phyloP scores from a whole-genome alignment of 768 basidiomycete species.

The Macrocybe gigantea region DNA sequence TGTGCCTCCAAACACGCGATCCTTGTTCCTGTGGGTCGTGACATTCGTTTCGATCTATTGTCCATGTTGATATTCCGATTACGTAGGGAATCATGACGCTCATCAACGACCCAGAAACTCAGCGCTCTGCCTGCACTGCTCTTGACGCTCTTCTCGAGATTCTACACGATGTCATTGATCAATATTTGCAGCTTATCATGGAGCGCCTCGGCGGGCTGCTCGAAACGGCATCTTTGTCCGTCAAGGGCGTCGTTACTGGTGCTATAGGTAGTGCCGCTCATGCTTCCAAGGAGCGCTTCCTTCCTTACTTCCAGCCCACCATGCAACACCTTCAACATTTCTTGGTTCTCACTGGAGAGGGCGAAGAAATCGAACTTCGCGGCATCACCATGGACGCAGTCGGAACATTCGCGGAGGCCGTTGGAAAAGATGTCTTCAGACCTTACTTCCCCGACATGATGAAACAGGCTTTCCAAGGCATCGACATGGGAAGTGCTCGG shows the following conservation, averaged over 20 bases:
- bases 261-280: slow-evolving; percentile 98
- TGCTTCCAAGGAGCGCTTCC: slow-evolving; percentile 86
- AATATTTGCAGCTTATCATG: slow-evolving; percentile 94
- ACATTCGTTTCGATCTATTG: neutral
- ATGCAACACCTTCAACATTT: slow-evolving; percentile 88
- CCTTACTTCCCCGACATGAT: slow-evolving; percentile 97
- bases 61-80: neutral
- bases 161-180: slow-evolving; percentile 82
- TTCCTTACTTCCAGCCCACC: slow-evolving; percentile 90
- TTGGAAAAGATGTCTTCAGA: slow-evolving; percentile 89
- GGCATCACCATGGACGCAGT: slow-evolving; percentile 99
- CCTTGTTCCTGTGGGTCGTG: slow-evolving; percentile 71
- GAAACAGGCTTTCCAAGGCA: slow-evolving; percentile 88
- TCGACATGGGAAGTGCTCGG: slow-evolving; percentile 80
- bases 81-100: slow-evolving; percentile 84
- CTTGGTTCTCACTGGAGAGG: slow-evolving; percentile 78
- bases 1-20: slow-evolving; percentile 76
- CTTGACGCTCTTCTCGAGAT: slow-evolving; percentile 96
- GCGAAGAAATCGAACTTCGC: slow-evolving; percentile 90
- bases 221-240: slow-evolving; percentile 75
- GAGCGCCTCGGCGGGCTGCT: slow-evolving; percentile 84
- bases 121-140: slow-evolving; percentile 92
- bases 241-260: slow-evolving; percentile 94
- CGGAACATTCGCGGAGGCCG: slow-evolving; percentile 96
- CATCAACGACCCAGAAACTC: slow-evolving; percentile 81